Conservation (phyloP, 352 stramenopile genomes). For the Globisporangium heterothallicum region DNA sequence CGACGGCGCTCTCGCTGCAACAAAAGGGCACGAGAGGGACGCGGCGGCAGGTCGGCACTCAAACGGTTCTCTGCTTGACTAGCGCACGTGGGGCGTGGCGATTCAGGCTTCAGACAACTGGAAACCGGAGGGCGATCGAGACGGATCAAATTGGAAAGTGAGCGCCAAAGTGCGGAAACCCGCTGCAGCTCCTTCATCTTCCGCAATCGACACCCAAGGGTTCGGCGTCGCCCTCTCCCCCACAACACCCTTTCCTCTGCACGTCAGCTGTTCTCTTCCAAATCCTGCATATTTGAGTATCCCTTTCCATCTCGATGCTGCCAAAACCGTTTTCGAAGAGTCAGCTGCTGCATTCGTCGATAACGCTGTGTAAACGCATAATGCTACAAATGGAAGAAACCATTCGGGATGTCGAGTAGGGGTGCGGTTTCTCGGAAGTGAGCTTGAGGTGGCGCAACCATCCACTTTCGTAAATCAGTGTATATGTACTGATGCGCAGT, state of each 20-base stretch:
- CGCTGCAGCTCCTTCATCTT: neutral
- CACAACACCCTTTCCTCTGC: neutral
- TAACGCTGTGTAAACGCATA: neutral
- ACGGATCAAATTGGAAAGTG: constrained; percentile 4
- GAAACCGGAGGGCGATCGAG: neutral
- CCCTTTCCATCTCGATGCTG: no score
- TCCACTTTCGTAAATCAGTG: neutral
- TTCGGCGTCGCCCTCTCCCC: neutral
- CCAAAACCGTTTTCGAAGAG: no score
- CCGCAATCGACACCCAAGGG: neutral
- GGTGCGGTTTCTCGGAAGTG: neutral
- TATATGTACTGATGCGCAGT: neutral
- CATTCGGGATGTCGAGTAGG: no score
- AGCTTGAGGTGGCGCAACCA: no score
- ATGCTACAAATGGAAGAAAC: neutral
- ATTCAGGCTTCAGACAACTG: constrained; percentile 8
- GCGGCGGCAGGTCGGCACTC: constrained; percentile 4
- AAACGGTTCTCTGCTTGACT: constrained; percentile 14
- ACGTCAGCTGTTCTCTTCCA: no score
- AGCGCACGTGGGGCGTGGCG: constrained; percentile 6
- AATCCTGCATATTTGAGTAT: no score
- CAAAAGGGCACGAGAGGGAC: no score
- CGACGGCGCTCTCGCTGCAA: no score
- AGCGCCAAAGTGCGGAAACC: neutral
- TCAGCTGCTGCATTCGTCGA: neutral